Evolutionary conservation across 2,329 filamentous ascomycete genomes (phyloP).

Genomic region (Penicillium sp.): DNA sequence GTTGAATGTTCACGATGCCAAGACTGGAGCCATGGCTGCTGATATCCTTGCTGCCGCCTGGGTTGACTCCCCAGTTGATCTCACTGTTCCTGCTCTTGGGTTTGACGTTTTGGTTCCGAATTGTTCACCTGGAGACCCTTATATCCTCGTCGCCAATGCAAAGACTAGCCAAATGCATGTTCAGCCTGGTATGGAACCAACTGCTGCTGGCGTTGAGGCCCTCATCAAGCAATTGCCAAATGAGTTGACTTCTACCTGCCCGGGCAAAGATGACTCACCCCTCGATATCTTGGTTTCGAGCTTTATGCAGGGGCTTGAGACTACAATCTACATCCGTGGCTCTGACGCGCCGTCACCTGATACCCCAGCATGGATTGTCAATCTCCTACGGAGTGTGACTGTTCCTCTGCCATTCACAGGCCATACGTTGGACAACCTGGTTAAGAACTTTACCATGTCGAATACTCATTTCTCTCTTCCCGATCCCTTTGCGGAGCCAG

Average conservation of each 20-base stretch:
- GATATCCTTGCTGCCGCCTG: slow-evolving; percentile 72
- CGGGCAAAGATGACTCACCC: slow-evolving; percentile 75
- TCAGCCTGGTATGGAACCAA: slow-evolving; percentile 63
- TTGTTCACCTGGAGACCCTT: slow-evolving; percentile 69
- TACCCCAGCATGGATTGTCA: slow-evolving; percentile 79
- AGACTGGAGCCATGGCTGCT: slow-evolving; percentile 70
- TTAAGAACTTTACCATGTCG: slow-evolving; percentile 83
- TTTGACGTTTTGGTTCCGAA: slow-evolving; percentile 86
- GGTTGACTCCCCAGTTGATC: slow-evolving; percentile 76
- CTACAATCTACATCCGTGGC: slow-evolving; percentile 80
- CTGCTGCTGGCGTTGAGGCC: slow-evolving; percentile 70
- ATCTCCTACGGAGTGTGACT: slow-evolving; percentile 77
- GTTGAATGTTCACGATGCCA: slow-evolving; percentile 75
- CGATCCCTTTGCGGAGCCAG: slow-evolving; percentile 74
- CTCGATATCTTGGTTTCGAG: slow-evolving; percentile 77
- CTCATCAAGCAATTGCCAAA: slow-evolving; percentile 73
- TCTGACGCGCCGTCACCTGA: slow-evolving; percentile 65
- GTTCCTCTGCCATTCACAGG: slow-evolving; percentile 84
- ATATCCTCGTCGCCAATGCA: slow-evolving; percentile 78
- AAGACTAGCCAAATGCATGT: slow-evolving; percentile 68
- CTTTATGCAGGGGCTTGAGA: slow-evolving; percentile 78
- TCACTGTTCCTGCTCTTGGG: slow-evolving; percentile 75
- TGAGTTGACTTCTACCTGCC: slow-evolving; percentile 71
- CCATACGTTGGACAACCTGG: slow-evolving; percentile 74
- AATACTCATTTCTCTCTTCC: slow-evolving; percentile 86